Base-by-base conservation (phyloP, 371 early-diverging fungal genomes). In the Zychaea mexicana region DNA sequence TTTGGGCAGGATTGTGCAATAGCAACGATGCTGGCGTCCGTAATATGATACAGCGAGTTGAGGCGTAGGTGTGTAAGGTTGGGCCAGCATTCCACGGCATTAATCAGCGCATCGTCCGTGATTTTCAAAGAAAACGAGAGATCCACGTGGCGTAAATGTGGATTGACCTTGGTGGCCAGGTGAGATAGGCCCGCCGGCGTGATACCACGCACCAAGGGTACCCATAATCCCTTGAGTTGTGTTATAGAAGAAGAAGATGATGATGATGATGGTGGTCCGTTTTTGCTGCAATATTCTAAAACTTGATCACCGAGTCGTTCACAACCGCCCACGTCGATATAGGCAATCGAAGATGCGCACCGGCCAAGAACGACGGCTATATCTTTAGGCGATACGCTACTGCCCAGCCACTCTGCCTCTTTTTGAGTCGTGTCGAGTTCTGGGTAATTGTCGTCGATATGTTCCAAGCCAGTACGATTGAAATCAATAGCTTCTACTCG, bases 371-470 rank as follows among this genome's bases (percentile, higher is more conserved):
- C 65, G 30, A 30, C 26, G 5, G 31, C 30, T 19, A 72, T 52
- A 24, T 76, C 68, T 0, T 66, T 57, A 2, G 65, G 64, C 0
- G 63, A 67, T 1, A 80, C 75, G 63, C 67, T 1, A 80, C 75
- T 2, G 15, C 24, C 0, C 49, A 81, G 62, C 81, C 81, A 81
- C 42, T 77, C 81, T 24, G 74, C 65, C 45, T 77, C 78, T 52
- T 81, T 81, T 27, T 55, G 33, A 0, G 74, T 69, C 7, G 72
- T 76, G 45, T 81, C 71, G 9, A 78, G 36, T 47, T 77, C 81
- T 21, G 46, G 30, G 38, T 71, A 72, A 59, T 78, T 73, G 53
- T 75, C 72, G 17, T 73, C 46, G 2, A 72, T 54, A 7, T 33
- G 21, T 53, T 79, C 79, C 19, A 79, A 26, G 8, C 79, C 79